These are phyloP conservation scores for Laburnicola sp. DNA, from an alignment of 2,329 filamentous ascomycete genomes.

Conservation along the genomic window DNA sequence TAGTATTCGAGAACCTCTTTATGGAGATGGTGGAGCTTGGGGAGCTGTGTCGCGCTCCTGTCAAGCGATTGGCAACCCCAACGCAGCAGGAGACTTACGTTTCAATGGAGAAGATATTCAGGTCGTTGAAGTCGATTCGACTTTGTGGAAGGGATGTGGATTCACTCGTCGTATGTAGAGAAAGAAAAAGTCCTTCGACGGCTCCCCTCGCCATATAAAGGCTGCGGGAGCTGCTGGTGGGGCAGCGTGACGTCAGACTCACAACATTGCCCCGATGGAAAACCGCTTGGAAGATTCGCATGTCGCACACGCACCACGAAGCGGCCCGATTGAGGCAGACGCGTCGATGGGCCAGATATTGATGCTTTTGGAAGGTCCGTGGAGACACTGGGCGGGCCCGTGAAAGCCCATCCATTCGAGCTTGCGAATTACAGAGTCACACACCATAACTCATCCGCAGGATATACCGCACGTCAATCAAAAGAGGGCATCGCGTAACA, in stretches of 20 bases:
- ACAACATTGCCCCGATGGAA: not conserved
- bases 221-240: constrained; percentile 3
- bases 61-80: not conserved
- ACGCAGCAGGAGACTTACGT: not conserved
- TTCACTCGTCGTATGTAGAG: not conserved
- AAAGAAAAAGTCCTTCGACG: not conserved
- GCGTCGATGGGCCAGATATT: not conserved
- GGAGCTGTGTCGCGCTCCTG: not conserved
- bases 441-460: no score
- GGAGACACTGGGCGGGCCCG: no score
- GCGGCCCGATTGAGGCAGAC: constrained; percentile 1
- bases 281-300: constrained; percentile 13
- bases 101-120: not conserved
- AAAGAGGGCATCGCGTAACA: no score
- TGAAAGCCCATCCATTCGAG: no score
- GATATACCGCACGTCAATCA: no score
- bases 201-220: constrained; percentile 5
- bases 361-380: not conserved
- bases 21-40: constrained; percentile 5
- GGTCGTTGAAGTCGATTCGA: not conserved
- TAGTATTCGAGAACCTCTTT: no score
- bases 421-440: no score
- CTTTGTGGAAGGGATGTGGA: not conserved
- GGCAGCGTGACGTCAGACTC: constrained; percentile 16
- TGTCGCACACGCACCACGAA: constrained; percentile 1